phyloP scores from a whole-genome alignment of 441 rosid genomes.

The Populus tomentosa region DNA sequence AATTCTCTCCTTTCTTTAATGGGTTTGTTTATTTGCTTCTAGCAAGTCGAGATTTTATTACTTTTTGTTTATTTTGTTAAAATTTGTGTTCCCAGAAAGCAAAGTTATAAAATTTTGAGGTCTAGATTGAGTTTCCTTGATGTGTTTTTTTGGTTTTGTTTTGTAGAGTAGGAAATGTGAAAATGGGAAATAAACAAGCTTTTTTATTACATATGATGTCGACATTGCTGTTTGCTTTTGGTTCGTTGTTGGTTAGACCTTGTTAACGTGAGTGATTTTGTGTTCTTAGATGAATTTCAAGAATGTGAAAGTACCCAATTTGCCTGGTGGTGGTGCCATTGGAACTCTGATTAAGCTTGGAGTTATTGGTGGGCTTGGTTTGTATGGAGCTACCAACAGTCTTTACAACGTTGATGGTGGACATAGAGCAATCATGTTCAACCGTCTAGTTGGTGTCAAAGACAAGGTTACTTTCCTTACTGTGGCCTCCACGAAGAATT shows the following conservation, averaged over 20 bases:
- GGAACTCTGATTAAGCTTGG: conserved; percentile 66
- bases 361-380: conserved; percentile 59
- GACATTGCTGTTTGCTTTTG: not conserved
- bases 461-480: conserved; percentile 47
- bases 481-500: not conserved
- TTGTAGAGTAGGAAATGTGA: no score
- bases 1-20: not conserved
- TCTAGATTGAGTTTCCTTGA: not conserved
- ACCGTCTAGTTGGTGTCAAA: conserved; percentile 69
- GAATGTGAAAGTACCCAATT: conserved; percentile 67
- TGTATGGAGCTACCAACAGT: conserved; percentile 67
- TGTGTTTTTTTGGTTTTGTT: not conserved
- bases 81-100: not conserved
- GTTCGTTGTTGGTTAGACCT: not conserved
- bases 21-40: not conserved
- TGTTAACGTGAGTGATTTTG: not conserved
- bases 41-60: no score
- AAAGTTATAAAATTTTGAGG: not conserved
- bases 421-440: conserved; percentile 83
- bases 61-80: not conserved
- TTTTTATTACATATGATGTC: no score
- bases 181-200: not conserved
- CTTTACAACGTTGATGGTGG: conserved; percentile 96
- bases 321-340: conserved; percentile 67
- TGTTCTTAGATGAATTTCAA: conserved; percentile 53